Percentiles rank a stretch among this genome's conserved stretches.
These are phyloP conservation scores for Tagetes erecta DNA, from an alignment of 129 eudicot genomes.

Conservation along the genomic window DNA sequence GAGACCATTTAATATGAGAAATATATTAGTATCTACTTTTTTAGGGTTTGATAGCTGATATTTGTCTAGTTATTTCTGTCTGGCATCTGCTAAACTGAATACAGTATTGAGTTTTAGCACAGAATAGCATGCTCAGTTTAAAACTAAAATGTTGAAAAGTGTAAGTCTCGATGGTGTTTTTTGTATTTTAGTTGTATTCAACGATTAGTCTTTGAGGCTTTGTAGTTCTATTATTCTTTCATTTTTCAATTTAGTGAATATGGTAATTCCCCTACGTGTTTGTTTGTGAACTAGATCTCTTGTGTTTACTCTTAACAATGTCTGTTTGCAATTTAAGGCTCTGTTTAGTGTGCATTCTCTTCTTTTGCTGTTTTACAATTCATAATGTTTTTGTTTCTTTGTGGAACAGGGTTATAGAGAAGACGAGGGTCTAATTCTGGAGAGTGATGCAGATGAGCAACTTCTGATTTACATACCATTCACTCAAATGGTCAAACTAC, in stretches of 20 bases:
- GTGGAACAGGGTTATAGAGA: slow-evolving; percentile 81
- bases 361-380: not conserved
- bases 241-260: no score
- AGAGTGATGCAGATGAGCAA: slow-evolving; percentile 99
- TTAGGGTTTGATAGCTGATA: not conserved
- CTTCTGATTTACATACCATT: slow-evolving; percentile 88
- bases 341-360: not conserved
- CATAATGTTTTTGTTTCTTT: not conserved
- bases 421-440: slow-evolving; percentile 82
- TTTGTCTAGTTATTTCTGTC: not conserved
- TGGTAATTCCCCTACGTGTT: not conserved
- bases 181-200: not conserved
- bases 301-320: not conserved
- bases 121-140: no score
- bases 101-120: no score
- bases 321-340: not conserved
- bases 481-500: slow-evolving; percentile 81
- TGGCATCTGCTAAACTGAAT: no score
- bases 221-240: not conserved
- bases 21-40: not conserved
- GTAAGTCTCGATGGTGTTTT: no score
- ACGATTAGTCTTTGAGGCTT: not conserved
- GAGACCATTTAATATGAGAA: not conserved
- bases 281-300: not conserved
- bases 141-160: no score